Percentiles rank a stretch among this genome's conserved stretches.
Evolutionary conservation across 192 early-diverging fungal species (phyloP).

Genomic region (Radiomyces spectabilis): DNA sequence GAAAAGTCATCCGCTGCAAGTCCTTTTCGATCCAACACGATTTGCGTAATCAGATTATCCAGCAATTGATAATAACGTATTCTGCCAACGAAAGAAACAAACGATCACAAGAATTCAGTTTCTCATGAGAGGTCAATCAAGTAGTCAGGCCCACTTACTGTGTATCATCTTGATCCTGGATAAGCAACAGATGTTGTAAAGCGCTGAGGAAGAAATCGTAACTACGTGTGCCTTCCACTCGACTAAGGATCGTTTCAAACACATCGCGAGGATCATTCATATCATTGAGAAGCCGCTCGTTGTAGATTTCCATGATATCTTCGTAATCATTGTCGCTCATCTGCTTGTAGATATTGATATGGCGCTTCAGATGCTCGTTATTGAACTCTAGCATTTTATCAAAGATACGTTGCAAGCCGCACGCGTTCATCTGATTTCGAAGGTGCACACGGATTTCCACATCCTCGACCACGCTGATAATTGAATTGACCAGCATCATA

Average conservation of each 20-base stretch:
- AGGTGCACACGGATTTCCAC: conserved; percentile 67
- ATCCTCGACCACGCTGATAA: conserved; percentile 67
- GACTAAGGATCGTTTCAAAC: conserved; percentile 59
- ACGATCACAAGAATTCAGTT: neutral
- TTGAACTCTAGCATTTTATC: conserved; percentile 46
- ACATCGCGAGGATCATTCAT: conserved; percentile 77
- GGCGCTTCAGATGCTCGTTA: conserved; percentile 37
- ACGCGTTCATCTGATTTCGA: conserved; percentile 63
- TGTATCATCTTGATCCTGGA: conserved; percentile 60
- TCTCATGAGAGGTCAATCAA: neutral
- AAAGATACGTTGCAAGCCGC: conserved; percentile 62
- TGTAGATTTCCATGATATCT: conserved; percentile 54
- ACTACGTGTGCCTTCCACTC: conserved; percentile 64
- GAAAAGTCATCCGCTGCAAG: conserved; percentile 48
- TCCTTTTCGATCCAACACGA: conserved; percentile 68
- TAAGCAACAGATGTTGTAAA: conserved; percentile 65
- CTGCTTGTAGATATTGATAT: conserved; percentile 21
- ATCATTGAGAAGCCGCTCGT: conserved; percentile 59
- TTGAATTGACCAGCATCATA: conserved; percentile 69
- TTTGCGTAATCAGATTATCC: conserved; percentile 67
- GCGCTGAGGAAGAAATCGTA: conserved; percentile 69
- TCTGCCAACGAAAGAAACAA: conserved; percentile 26
- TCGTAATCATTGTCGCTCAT: conserved; percentile 39
- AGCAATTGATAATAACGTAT: conserved; percentile 72
- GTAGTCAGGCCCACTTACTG: conserved; percentile 25